Evolutionary conservation across 1,139 yeast genomes (phyloP).

Genomic region (Taphrina pruni): DNA sequence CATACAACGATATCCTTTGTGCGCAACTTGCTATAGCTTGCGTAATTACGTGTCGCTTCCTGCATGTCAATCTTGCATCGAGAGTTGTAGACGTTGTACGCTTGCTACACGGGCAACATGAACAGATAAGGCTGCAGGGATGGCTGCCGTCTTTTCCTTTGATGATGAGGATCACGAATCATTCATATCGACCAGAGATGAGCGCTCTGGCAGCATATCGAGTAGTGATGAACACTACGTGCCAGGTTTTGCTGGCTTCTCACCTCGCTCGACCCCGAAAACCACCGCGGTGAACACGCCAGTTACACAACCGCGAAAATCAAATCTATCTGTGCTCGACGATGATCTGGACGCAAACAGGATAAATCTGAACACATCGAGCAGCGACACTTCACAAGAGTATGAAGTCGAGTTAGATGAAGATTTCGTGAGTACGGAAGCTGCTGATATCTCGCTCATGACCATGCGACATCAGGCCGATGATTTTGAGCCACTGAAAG

Average conservation of each 20-base stretch:
- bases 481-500: conserved; percentile 79
- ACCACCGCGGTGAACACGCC: conserved; percentile 40
- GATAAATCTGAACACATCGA: conserved; percentile 56
- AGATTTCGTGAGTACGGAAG: conserved; percentile 18
- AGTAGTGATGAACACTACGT: conserved; percentile 44
- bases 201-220: conserved; percentile 19
- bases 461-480: conserved; percentile 50
- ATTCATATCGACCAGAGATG: conserved; percentile 6
- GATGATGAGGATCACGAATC: conserved; percentile 47
- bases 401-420: conserved; percentile 31
- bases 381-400: conserved; percentile 52
- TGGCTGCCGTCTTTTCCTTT: conserved; percentile 50
- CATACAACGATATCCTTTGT: too few relatives aligned
- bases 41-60: too few relatives aligned
- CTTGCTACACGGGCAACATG: background rate
- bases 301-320: conserved; percentile 43
- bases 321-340: conserved; percentile 37
- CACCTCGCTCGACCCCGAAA: conserved; percentile 40
- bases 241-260: conserved; percentile 41
- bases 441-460: conserved; percentile 48
- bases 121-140: conserved; percentile 29
- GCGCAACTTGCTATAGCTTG: too few relatives aligned
- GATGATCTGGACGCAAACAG: conserved; percentile 51
- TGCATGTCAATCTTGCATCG: background rate
- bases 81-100: background rate